Conservation (phyloP, 192 early-diverging fungal species). For the Endogone sp. region DNA sequence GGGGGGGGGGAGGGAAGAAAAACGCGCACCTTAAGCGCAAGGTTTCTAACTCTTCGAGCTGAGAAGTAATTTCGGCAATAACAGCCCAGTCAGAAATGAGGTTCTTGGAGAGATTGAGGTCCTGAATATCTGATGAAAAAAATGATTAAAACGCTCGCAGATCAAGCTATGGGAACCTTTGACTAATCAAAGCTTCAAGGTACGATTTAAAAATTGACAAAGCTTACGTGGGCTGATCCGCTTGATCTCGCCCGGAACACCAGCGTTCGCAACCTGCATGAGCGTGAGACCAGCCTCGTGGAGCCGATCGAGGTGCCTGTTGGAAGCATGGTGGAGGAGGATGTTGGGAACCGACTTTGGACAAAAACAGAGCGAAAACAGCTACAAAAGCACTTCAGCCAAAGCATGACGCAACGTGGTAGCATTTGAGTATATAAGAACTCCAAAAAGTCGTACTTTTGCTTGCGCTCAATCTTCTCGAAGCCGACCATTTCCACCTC, state of each 20-base stretch:
- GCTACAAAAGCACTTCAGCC: neutral
- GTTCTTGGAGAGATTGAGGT: conserved; percentile 53
- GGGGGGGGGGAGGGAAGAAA: neutral
- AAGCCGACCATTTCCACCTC: conserved; percentile 51
- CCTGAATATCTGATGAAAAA: conserved; percentile 35
- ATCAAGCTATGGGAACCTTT: too few species aligned
- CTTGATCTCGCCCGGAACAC: conserved; percentile 29
- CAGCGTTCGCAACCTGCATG: conserved; percentile 33
- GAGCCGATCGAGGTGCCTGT: conserved; percentile 19
- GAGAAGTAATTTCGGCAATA: conserved; percentile 38
- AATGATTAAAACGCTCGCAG: neutral
- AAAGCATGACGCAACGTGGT: neutral
- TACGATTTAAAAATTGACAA: neutral
- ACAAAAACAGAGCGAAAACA: too few species aligned
- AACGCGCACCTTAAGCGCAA: conserved; percentile 44
- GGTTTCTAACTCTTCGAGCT: conserved; percentile 31
- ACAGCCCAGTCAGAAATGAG: conserved; percentile 43
- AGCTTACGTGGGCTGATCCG: conserved; percentile 32
- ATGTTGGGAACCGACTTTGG: neutral
- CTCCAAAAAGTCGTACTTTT: too few species aligned
- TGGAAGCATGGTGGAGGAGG: neutral
- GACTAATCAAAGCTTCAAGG: too few species aligned
- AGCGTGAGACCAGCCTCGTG: conserved; percentile 32
- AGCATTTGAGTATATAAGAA: too few species aligned
- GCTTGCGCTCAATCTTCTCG: conserved; percentile 40